A percentile compares a stretch with the other conserved stretches of the same genome.
These are phyloP conservation scores for Phytophthora megakarya DNA, from an alignment of 352 stramenopile genomes.

Conservation along the genomic window DNA sequence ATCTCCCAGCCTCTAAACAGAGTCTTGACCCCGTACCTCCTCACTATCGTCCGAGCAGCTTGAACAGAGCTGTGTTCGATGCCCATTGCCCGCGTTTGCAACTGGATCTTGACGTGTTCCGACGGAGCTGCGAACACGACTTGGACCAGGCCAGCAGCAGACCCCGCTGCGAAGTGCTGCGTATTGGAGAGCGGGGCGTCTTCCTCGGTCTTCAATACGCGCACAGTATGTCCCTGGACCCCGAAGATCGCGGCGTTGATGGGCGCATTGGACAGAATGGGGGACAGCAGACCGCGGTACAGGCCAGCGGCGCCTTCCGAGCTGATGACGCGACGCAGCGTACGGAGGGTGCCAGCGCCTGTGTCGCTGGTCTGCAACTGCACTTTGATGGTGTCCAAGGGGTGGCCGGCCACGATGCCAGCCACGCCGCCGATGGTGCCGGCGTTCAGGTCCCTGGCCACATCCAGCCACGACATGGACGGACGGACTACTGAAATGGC, in stretches of 20 bases:
- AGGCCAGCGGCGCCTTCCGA: conserved; percentile 68
- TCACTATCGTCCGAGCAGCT: conserved; percentile 48
- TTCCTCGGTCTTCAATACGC: conserved; percentile 39
- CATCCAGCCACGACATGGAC: conserved; percentile 80
- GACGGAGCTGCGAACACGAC: conserved; percentile 72
- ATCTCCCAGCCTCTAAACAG: conserved; percentile 76
- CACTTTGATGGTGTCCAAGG: conserved; percentile 89
- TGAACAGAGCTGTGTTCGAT: conserved; percentile 55
- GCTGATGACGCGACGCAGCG: conserved; percentile 54
- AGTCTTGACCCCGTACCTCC: conserved; percentile 43
- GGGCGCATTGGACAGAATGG: conserved; percentile 81
- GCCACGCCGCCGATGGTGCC: conserved; percentile 82
- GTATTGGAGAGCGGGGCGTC: conserved; percentile 34
- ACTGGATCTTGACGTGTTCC: conserved; percentile 86
- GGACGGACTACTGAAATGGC: too few species aligned
- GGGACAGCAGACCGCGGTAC: conserved; percentile 78
- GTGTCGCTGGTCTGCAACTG: conserved; percentile 69
- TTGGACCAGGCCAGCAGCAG: conserved; percentile 67
- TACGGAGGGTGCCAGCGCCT: conserved; percentile 46
- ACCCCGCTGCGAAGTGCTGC: conserved; percentile 67
- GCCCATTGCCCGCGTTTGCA: conserved; percentile 67
- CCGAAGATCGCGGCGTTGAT: conserved; percentile 88
- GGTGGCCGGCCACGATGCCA: conserved; percentile 79
- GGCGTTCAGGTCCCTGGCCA: conserved; percentile 84
- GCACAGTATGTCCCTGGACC: conserved; percentile 67